Conservation (phyloP, 345 rosid species). For the Hibiscus trionum region DNA sequence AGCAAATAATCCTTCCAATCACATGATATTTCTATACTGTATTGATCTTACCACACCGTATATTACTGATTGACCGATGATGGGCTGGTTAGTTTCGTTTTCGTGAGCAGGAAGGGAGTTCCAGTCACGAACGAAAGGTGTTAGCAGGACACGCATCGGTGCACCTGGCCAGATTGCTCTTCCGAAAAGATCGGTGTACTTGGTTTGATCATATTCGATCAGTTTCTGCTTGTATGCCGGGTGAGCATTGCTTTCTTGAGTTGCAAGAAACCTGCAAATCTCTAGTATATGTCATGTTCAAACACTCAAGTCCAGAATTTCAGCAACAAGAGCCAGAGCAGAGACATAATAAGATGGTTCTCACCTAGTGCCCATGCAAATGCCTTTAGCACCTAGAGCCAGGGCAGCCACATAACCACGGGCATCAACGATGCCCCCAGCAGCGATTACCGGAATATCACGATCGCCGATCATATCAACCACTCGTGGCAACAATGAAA, state of each 20-base stretch:
- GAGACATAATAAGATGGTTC: constrained; percentile 35
- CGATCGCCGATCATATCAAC: constrained; percentile 52
- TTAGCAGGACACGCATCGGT: constrained; percentile 58
- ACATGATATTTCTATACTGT: not conserved
- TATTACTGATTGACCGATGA: constrained; percentile 59
- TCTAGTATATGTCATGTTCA: not conserved
- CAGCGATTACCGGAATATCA: constrained; percentile 70
- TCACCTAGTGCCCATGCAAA: constrained; percentile 84
- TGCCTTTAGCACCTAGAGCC: constrained; percentile 83
- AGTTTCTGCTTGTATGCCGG: constrained; percentile 70
- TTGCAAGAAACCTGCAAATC: constrained; percentile 65
- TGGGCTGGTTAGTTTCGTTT: constrained; percentile 64
- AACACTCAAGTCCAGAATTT: no score
- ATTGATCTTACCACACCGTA: constrained; percentile 35
- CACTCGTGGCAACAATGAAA: constrained; percentile 69
- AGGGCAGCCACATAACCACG: constrained; percentile 87
- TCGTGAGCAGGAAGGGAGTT: constrained; percentile 44
- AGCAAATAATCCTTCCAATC: not conserved
- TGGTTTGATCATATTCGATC: constrained; percentile 55
- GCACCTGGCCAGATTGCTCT: constrained; percentile 85
- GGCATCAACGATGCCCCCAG: constrained; percentile 71
- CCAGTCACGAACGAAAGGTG: constrained; percentile 63
- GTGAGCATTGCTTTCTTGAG: constrained; percentile 77
- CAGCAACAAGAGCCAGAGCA: constrained; percentile 37
- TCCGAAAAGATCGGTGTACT: constrained; percentile 67